Evolutionary conservation across 2,329 filamentous ascomycete genomes (phyloP), one percentile per base, ranked within the genome.

Genomic region (Aspergillus ruber): DNA sequence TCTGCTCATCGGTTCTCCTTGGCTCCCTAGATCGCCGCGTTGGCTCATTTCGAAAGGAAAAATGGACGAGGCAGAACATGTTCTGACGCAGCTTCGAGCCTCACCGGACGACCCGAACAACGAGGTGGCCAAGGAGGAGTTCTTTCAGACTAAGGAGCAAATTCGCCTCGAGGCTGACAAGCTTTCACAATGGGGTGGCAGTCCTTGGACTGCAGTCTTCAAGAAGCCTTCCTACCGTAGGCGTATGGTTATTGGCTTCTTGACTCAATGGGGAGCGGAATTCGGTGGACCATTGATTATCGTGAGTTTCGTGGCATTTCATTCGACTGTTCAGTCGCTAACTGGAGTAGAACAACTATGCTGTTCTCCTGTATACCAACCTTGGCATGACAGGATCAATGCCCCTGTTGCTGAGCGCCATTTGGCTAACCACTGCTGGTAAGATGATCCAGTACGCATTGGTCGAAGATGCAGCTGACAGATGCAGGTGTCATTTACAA

Each of bases 241-340:
- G 62, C 64, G 76, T 0, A 75, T 78, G 73, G 64, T 70, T 1
- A 74, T 78, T 38, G 74, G 74, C 0, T 78, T 78, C 50, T 59
- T 78, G 32, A 78, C 74, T 0, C 75, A 77, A 52, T 78, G 74
- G 73, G 75, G 74, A 18, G 74, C 75, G 2, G 74, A 78, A 45
- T 78, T 77, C 55, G 73, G 69, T n/a, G 75, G 75, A 0, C 73
- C 74, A 9, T 63, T 78, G 1, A 73, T 78, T 13, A 77, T 78
- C 46, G 73, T 75, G 47, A 58, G 73, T 67, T 38, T n/a, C 33
- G 18, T 18, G 15, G 7, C 10, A 20, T 1, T 38, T 17, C 42
- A 3, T 8, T 43, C 3, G 10, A 15, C 4, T 36, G 27, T 10
- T 7, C 8, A 6, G n/a, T 9, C 8, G 6, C 50, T 53, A 42